phyloP scores from a whole-genome alignment of 306 rosid species.

The Lotus japonicus region DNA sequence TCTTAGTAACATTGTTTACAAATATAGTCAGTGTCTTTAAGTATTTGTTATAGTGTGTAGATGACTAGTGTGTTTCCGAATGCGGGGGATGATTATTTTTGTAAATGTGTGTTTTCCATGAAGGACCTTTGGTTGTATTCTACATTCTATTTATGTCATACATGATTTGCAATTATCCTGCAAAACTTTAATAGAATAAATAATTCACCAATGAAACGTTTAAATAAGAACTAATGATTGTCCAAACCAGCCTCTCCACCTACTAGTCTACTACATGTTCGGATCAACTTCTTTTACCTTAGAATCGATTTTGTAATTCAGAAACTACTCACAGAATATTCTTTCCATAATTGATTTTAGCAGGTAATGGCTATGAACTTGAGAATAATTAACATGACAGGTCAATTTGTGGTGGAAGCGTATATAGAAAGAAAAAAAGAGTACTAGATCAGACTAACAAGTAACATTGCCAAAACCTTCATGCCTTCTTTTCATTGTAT shows the following conservation, averaged over 20 bases:
- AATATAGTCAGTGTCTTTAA: background rate
- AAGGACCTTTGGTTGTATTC: background rate
- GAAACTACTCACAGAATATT: too few species aligned
- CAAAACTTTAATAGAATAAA: too few species aligned
- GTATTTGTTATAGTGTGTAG: constrained; percentile 5
- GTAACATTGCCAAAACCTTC: background rate
- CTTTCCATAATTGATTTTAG: too few species aligned
- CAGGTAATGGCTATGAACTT: background rate
- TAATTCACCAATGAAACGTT: background rate
- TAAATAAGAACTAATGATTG: background rate
- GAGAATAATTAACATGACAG: background rate
- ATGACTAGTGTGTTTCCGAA: constrained; percentile 3
- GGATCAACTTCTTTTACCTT: too few species aligned
- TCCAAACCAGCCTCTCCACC: background rate
- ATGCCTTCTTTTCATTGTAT: background rate
- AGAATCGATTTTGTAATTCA: too few species aligned
- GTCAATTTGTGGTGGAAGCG: too few species aligned
- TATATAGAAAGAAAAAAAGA: too few species aligned
- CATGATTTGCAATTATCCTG: too few species aligned
- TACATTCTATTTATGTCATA: background rate
- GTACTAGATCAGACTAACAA: background rate
- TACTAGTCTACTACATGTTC: too few species aligned
- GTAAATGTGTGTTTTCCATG: constrained; percentile 10
- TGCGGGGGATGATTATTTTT: constrained; percentile 1
- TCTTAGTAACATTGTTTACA: constrained; percentile 3